phyloP scores from a whole-genome alignment of 306 rosid species.

The Echinosophora koreensis region DNA sequence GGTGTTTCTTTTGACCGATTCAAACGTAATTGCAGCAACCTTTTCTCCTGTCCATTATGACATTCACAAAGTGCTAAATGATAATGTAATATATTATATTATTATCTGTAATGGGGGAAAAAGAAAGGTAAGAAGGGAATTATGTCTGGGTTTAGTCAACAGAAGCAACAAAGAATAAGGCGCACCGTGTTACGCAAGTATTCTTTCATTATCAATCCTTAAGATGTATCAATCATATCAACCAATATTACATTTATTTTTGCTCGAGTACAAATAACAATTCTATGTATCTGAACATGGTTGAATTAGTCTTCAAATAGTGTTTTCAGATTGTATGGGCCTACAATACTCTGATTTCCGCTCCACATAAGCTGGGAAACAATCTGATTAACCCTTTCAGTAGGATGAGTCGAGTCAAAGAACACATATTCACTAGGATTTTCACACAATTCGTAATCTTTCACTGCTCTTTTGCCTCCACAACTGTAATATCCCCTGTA shows the following conservation, averaged over 20 bases:
- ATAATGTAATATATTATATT: neutral
- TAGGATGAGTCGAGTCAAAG: slow-evolving; percentile 63
- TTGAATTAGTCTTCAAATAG: slow-evolving; percentile 38
- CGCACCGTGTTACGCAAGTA: too few species aligned
- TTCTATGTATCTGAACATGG: neutral
- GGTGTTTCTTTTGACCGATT: neutral
- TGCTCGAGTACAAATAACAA: neutral
- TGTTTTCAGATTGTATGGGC: slow-evolving; percentile 43
- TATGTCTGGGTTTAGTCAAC: neutral
- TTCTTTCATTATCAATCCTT: too few species aligned
- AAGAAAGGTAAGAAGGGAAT: neutral
- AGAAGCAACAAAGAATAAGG: neutral
- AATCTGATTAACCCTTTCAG: slow-evolving; percentile 50
- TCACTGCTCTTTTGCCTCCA: slow-evolving; percentile 59
- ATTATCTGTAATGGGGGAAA: neutral
- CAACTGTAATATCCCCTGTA: slow-evolving; percentile 59
- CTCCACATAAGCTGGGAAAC: slow-evolving; percentile 56
- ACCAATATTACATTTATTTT: too few species aligned
- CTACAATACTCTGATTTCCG: slow-evolving; percentile 33
- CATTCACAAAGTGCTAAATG: neutral
- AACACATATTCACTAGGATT: slow-evolving; percentile 56
- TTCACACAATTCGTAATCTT: slow-evolving; percentile 58
- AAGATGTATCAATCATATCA: neutral
- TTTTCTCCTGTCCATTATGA: neutral
- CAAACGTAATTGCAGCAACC: neutral